phyloP scores from a whole-genome alignment of 495 filamentous ascomycete species.

The Wilcoxina mikolae region DNA sequence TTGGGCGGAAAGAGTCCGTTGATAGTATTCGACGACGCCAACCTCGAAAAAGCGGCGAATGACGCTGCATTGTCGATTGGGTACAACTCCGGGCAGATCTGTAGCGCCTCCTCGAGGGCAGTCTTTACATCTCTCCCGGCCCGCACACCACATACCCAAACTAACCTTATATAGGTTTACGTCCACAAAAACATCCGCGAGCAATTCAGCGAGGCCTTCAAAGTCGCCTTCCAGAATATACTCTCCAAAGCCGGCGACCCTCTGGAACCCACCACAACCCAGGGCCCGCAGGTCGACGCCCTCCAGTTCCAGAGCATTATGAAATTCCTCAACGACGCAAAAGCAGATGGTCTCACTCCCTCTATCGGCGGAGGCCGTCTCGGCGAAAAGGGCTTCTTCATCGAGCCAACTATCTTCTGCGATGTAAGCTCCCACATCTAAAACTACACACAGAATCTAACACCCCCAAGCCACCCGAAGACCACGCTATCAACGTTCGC shows the following conservation, averaged over 20 bases:
- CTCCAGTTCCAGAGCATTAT: constrained; percentile 76
- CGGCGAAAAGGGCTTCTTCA: constrained; percentile 49
- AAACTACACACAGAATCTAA: too few relatives aligned
- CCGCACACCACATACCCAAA: constrained; percentile 54
- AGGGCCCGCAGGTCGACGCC: constrained; percentile 85
- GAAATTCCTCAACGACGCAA: constrained; percentile 68
- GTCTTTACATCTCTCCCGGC: constrained; percentile 76
- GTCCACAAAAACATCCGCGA: too few relatives aligned
- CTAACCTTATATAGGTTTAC: background rate
- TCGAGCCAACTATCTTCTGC: constrained; percentile 60
- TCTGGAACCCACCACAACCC: constrained; percentile 71
- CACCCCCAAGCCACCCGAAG: too few relatives aligned
- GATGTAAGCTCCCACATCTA: constrained; percentile 55
- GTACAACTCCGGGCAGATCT: constrained; percentile 6
- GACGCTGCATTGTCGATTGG: constrained; percentile 5
- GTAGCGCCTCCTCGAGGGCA: too few relatives aligned
- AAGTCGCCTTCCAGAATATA: constrained; percentile 48
- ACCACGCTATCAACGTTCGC: constrained; percentile 53
- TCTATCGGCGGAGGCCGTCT: constrained; percentile 55
- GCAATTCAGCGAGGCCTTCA: constrained; percentile 65
- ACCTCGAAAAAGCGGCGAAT: constrained; percentile 51
- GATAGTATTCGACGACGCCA: constrained; percentile 54
- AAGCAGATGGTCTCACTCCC: constrained; percentile 70
- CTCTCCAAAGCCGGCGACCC: constrained; percentile 75
- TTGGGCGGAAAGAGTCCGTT: constrained; percentile 67